Base-by-base conservation (phyloP, 2,329 filamentous ascomycete genomes). In the Ramularia endophylla region DNA sequence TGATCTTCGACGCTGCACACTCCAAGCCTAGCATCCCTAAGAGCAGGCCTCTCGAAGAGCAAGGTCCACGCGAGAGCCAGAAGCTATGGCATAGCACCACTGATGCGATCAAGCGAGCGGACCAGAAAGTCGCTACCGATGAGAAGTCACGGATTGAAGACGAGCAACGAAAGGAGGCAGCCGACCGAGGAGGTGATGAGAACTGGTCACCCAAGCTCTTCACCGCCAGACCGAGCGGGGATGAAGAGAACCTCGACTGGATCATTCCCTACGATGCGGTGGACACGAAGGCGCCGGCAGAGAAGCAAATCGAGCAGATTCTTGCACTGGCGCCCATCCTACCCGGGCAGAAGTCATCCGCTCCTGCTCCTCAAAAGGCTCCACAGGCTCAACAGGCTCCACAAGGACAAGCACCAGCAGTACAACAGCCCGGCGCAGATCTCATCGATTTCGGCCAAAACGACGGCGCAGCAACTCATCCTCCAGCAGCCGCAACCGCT, bases 61-160 rank as follows among this genome's bases (percentile, higher is more conserved):
- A 98, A 64, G 83, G 81, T 22, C 87, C 90, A 46, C 79, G 88
- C 33, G 92, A 98, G 65, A 95, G 89, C 9, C 88, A 95, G 62
- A 81, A 73, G 49, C 70, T 98, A 33, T 98, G 92, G 92, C 68
- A 80, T 22, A 81, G 80, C 36, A 94, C 89, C 0, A 84, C 83
- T 7, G 74, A 81, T 52, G 92, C 90, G 0, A 82, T 98, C 47
- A 85, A 83, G 58, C 81, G 84, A 36, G 80, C 82, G 44, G 89
- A 98, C 55, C 92, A 98, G 57, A 85, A 87, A 53, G 67, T 83
- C 7, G 92, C 92, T 3, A 98, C 92, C 1, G 85, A 92, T 49
- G 90, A 95, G 60, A 98, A 98, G 70, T 89, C 86, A n/a, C 85
- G 84, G 62, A 87, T 98, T 44, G 92, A 98, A 62, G 90, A 97